phyloP scores from a whole-genome alignment of 208 protist genomes.

The Trypanosoma mega region DNA sequence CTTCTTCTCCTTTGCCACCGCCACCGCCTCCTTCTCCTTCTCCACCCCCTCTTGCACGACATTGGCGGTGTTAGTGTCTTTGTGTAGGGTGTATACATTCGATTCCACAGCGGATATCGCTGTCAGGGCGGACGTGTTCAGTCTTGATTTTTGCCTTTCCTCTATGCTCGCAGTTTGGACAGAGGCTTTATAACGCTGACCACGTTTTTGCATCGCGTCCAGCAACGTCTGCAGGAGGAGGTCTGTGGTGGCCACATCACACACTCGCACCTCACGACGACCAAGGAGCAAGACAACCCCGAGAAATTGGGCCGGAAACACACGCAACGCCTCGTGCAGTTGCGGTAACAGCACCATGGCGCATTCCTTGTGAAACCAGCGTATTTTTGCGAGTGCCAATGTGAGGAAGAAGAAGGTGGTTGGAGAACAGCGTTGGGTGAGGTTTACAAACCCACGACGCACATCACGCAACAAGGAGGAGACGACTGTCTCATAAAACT shows the following conservation, averaged over 20 bases:
- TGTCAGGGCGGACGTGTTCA: no score
- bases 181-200: conserved; percentile 9
- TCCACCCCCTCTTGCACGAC: no score
- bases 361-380: conserved; percentile 39
- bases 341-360: conserved; percentile 37
- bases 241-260: conserved; percentile 31
- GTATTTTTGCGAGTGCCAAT: conserved; percentile 57
- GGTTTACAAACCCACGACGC: conserved; percentile 25
- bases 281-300: conserved; percentile 53
- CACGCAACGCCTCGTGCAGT: conserved; percentile 40
- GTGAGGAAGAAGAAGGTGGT: conserved; percentile 63
- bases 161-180: no score
- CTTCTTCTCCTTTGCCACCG: no score
- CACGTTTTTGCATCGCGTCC: conserved; percentile 37
- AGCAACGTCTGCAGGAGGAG: conserved; percentile 47
- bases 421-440: conserved; percentile 24
- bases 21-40: no score
- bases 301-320: conserved; percentile 47
- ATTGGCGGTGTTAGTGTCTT: no score
- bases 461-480: conserved; percentile 32
- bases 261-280: conserved; percentile 41
- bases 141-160: no score
- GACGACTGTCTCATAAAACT: conserved; percentile 33
- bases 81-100: no score
- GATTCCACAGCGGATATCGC: no score